These are phyloP conservation scores for Cyphellophora attinorum DNA, from an alignment of 2,329 filamentous ascomycete species.

Conservation along the genomic window DNA sequence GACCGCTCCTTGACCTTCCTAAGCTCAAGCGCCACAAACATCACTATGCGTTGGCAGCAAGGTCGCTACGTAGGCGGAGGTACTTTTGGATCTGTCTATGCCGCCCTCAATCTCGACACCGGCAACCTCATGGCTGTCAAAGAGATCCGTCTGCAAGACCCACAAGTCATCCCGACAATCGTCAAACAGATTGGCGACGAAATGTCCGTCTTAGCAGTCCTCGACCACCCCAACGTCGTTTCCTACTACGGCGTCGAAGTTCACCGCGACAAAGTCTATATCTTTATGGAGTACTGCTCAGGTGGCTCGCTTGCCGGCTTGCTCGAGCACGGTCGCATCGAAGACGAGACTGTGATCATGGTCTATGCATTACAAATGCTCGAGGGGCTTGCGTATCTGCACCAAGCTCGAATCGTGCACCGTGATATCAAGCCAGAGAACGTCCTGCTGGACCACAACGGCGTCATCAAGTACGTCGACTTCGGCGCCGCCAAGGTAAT, in stretches of 20 bases:
- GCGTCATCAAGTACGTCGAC: conserved; percentile 98
- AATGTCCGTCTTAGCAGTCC: conserved; percentile 89
- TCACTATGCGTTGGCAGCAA: conserved; percentile 95
- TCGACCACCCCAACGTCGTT: conserved; percentile 96
- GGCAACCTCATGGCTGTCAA: conserved; percentile 98
- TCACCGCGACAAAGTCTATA: conserved; percentile 97
- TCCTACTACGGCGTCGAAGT: conserved; percentile 98
- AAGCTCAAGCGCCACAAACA: conserved; percentile 87
- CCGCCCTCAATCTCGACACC: conserved; percentile 92
- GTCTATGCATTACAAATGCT: conserved; percentile 91
- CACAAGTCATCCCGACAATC: conserved; percentile 88
- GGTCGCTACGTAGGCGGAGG: conserved; percentile 96
- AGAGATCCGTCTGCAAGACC: conserved; percentile 93
- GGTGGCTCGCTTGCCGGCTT: conserved; percentile 84
- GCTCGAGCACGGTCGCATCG: conserved; percentile 90
- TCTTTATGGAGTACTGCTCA: conserved; percentile 99
- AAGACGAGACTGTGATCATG: conserved; percentile 95
- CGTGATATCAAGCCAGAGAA: conserved; percentile 98
- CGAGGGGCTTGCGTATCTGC: conserved; percentile 86
- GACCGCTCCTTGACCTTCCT: conserved; percentile 90
- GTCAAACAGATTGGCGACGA: conserved; percentile 91
- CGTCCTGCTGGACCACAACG: conserved; percentile 91
- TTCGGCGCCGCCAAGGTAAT: conserved; percentile 97
- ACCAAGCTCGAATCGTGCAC: conserved; percentile 84
- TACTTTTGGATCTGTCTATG: conserved; percentile 95